phyloP scores from a whole-genome alignment of 2,329 filamentous ascomycete genomes.

The Colletotrichum sp. region DNA sequence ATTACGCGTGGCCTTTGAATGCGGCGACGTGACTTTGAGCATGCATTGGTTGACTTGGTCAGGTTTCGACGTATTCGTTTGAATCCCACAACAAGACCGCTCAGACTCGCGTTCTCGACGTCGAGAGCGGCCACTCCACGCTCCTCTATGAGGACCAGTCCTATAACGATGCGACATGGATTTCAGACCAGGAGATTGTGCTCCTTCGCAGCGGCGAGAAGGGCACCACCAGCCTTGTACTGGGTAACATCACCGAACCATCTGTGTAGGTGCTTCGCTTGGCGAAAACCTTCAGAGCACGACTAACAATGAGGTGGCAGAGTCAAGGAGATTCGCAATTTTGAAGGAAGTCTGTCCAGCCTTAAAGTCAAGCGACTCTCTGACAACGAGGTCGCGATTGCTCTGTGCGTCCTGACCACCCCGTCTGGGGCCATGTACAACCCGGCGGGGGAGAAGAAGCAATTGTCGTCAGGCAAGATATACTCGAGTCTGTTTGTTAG shows the following conservation, averaged over 20 bases:
- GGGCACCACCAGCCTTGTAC: conserved; percentile 51
- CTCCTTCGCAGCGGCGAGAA: conserved; percentile 57
- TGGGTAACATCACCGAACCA: conserved; percentile 40
- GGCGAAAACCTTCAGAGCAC: not conserved
- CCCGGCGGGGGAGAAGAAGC: conserved; percentile 62
- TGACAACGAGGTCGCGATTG: conserved; percentile 56
- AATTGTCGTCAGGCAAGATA: conserved; percentile 68
- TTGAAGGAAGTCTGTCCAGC: conserved; percentile 62
- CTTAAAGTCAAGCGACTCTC: conserved; percentile 61
- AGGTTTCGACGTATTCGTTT: conserved; percentile 81
- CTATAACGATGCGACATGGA: conserved; percentile 77
- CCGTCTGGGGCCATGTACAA: conserved; percentile 75
- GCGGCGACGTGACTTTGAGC: not conserved
- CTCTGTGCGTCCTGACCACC: conserved; percentile 68
- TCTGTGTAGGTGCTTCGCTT: conserved; percentile 38
- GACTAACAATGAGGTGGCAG: conserved; percentile 13
- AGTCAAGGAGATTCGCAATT: conserved; percentile 47
- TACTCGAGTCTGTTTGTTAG: conserved; percentile 80
- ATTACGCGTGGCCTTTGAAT: not conserved
- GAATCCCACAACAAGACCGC: conserved; percentile 70
- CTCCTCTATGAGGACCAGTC: conserved; percentile 68
- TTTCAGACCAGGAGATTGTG: conserved; percentile 68
- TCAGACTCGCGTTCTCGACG: conserved; percentile 75
- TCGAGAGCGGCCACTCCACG: conserved; percentile 68
- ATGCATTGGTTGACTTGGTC: conserved; percentile 8